These are phyloP conservation scores for Pharnaceum exiguum DNA, from an alignment of 148 eudicot genomes.

Conservation along the genomic window DNA sequence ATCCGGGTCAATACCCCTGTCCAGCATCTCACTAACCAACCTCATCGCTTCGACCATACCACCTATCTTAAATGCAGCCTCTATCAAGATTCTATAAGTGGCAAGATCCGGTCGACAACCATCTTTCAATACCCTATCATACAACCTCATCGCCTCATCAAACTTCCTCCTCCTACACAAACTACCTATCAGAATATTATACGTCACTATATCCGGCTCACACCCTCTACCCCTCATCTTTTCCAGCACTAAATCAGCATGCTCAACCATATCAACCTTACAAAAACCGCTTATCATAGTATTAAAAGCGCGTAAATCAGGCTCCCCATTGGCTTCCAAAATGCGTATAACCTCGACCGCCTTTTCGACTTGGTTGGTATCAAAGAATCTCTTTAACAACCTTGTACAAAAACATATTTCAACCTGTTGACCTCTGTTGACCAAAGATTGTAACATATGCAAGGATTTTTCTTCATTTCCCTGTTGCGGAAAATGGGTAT, in stretches of 20 bases:
- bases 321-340: conserved; percentile 48
- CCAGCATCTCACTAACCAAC: conserved; percentile 47
- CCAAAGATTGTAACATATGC: no score
- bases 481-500: no score
- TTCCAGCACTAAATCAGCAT: conserved; percentile 42
- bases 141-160: conserved; percentile 40
- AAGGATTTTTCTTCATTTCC: no score
- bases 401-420: conserved; percentile 55
- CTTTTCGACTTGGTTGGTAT: conserved; percentile 29
- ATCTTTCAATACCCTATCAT: conserved; percentile 51
- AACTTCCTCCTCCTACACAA: conserved; percentile 66
- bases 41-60: conserved; percentile 53
- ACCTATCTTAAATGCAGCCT: conserved; percentile 50
- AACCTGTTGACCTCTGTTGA: conserved; percentile 52
- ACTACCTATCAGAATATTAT: conserved; percentile 74
- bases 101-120: conserved; percentile 48
- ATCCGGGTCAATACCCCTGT: conserved; percentile 59
- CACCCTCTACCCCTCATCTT: conserved; percentile 50
- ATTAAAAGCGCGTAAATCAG: conserved; percentile 60
- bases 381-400: conserved; percentile 55
- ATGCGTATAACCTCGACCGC: conserved; percentile 52
- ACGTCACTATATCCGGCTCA: conserved; percentile 60
- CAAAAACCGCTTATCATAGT: conserved; percentile 68
- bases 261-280: conserved; percentile 46
- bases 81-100: conserved; percentile 64